Conservation (phyloP, 495 filamentous ascomycete genomes). For the Penicillium subrubescens region DNA sequence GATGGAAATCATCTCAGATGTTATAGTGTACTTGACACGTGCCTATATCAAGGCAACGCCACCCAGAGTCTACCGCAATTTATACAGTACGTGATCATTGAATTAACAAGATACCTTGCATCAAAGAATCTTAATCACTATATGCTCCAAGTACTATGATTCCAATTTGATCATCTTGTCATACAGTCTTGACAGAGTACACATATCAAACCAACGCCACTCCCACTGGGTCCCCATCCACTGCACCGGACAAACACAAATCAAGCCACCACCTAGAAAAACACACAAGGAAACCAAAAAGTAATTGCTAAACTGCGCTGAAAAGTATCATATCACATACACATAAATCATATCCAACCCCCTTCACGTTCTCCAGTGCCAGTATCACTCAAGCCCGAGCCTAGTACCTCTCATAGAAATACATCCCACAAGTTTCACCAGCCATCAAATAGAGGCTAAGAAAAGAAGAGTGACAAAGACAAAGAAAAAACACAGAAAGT, state of each 20-base stretch:
- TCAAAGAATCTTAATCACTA: background rate
- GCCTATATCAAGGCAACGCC: background rate
- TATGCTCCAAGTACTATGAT: background rate
- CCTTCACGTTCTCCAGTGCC: background rate
- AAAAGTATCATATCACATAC: conserved; percentile 10
- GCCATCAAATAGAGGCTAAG: background rate
- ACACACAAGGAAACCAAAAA: background rate
- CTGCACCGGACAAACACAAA: background rate
- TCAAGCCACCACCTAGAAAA: background rate
- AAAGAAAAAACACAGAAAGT: conserved; percentile 4
- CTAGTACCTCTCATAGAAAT: conserved; percentile 16
- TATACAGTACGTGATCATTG: background rate
- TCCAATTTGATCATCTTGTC: background rate
- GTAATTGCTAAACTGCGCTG: conserved; percentile 12
- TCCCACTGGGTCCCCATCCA: background rate
- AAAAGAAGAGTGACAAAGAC: conserved; percentile 8
- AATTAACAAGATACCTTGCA: background rate
- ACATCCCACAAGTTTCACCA: conserved; percentile 6
- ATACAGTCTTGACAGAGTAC: background rate
- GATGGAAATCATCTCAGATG: background rate
- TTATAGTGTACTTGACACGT: background rate
- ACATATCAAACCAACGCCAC: no score
- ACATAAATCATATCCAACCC: conserved; percentile 16
- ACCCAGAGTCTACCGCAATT: background rate
- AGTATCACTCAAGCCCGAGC: background rate